phyloP scores from a whole-genome alignment of 768 basidiomycete genomes.

The Cytidiella melzeri region DNA sequence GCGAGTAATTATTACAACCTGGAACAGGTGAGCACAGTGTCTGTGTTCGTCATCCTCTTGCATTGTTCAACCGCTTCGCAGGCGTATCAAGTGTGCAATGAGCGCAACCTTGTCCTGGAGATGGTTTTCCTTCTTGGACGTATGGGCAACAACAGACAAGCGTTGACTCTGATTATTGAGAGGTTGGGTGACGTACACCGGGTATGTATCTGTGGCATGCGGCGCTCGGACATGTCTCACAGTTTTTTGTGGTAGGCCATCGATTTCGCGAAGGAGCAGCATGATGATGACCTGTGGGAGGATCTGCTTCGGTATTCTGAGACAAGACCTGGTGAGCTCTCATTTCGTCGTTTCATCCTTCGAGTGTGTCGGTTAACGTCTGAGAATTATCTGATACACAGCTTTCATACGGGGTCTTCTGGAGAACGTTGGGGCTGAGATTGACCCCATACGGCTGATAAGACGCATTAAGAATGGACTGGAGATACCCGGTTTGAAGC shows the following conservation, averaged over 20 bases:
- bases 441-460: constrained; percentile 91
- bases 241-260: constrained; percentile 60
- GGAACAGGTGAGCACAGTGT: constrained; percentile 50
- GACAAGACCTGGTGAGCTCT: constrained; percentile 66
- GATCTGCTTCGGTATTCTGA: constrained; percentile 93
- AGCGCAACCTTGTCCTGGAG: constrained; percentile 83
- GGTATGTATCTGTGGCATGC: constrained; percentile 50
- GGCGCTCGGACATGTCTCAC: background rate
- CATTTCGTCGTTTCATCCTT: background rate
- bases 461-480: constrained; percentile 93
- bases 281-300: constrained; percentile 97
- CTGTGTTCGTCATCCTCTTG: background rate
- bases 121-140: constrained; percentile 97
- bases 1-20: constrained; percentile 89
- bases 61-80: constrained; percentile 22
- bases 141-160: constrained; percentile 97
- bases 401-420: constrained; percentile 93
- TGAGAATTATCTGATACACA: constrained; percentile 21
- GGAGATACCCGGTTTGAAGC: constrained; percentile 92
- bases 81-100: constrained; percentile 85
- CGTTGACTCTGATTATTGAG: constrained; percentile 91
- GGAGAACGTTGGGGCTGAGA: constrained; percentile 94
- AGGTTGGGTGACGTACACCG: constrained; percentile 87
- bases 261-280: constrained; percentile 96
- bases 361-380: background rate